Conservation (phyloP, 306 rosid genomes). For the Biancaea sappan region DNA sequence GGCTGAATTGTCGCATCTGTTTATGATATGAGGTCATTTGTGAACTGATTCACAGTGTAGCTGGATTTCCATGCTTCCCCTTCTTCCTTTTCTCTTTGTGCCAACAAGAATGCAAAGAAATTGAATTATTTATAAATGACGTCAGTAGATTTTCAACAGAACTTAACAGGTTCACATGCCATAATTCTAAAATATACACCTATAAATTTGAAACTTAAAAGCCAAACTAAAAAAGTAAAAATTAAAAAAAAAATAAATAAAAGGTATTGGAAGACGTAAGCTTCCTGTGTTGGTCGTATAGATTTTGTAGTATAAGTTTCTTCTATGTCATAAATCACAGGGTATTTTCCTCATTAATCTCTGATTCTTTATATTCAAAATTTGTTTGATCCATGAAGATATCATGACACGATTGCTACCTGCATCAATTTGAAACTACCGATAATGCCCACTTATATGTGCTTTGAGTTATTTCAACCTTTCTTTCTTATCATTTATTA, state of each 20-base stretch:
- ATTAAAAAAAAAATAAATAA: not conserved
- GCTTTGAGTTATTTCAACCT: not conserved
- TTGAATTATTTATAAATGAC: not conserved
- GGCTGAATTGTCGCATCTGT: constrained; percentile 5
- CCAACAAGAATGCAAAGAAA: not conserved
- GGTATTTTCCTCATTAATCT: not conserved
- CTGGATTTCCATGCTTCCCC: not conserved
- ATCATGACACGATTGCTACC: not conserved
- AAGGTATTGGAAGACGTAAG: not conserved
- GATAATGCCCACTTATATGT: not conserved
- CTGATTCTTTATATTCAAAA: not conserved
- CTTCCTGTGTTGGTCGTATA: not conserved
- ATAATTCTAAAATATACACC: not conserved
- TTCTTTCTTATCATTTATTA: not conserved
- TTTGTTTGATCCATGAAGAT: not conserved
- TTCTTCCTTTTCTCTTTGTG: not conserved
- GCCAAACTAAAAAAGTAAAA: not conserved
- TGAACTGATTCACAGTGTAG: constrained; percentile 32
- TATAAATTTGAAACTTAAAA: not conserved
- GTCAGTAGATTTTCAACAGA: not conserved
- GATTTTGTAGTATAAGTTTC: not conserved
- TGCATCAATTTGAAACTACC: not conserved
- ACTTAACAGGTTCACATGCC: constrained; percentile 10
- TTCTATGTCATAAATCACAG: too few relatives aligned
- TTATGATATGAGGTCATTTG: not conserved